phyloP scores from a whole-genome alignment of 2,329 filamentous ascomycete genomes.

The Blastomyces parvus region DNA sequence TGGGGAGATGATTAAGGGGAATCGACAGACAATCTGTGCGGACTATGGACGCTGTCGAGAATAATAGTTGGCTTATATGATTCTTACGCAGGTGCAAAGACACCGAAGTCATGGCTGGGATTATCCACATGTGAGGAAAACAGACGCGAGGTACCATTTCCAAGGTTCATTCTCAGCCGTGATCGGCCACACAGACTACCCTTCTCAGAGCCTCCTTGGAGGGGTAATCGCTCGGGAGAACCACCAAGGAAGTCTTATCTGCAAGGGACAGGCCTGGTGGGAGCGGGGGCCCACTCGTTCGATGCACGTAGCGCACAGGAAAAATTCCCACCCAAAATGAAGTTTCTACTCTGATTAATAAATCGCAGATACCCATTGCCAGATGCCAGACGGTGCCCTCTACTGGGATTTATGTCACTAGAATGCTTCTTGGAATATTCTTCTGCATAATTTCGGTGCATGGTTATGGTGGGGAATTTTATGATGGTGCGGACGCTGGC shows the following conservation, averaged over 20 bases:
- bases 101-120: background rate
- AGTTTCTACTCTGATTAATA: background rate
- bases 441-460: background rate
- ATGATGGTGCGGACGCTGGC: background rate
- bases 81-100: background rate
- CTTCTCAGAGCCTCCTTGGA: conserved; percentile 1
- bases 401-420: background rate
- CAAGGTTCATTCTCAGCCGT: background rate
- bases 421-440: background rate
- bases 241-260: background rate
- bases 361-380: background rate
- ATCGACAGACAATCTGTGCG: too few relatives aligned
- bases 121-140: background rate
- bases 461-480: background rate
- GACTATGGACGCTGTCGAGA: too few relatives aligned
- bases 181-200: background rate
- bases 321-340: background rate
- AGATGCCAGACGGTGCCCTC: background rate
- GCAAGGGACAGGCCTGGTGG: background rate
- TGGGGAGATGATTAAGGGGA: background rate
- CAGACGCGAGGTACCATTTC: background rate
- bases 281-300: background rate
- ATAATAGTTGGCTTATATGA: background rate
- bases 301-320: background rate
- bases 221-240: background rate